These are phyloP conservation scores for Amniculicola lignicola DNA, from an alignment of 495 filamentous ascomycete species.

Conservation along the genomic window DNA sequence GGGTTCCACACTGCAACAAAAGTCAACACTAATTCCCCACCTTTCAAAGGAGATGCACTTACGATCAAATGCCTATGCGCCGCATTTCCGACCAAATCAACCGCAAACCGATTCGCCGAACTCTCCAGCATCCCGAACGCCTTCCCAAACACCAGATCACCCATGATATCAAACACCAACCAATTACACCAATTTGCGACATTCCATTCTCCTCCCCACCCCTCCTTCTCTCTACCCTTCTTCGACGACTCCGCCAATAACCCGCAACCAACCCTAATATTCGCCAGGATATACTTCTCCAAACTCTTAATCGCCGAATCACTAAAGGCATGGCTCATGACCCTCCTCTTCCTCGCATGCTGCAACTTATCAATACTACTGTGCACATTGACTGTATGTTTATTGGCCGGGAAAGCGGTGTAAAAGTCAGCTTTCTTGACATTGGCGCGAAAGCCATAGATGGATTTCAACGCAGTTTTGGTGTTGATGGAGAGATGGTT, in stretches of 20 bases:
- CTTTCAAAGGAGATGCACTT: conserved; percentile 27
- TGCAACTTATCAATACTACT: conserved; percentile 55
- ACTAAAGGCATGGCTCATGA: conserved; percentile 62
- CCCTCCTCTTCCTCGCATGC: conserved; percentile 63
- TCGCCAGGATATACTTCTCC: conserved; percentile 56
- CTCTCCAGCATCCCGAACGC: conserved; percentile 66
- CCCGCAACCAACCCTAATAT: conserved; percentile 30
- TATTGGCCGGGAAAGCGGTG: conserved; percentile 54
- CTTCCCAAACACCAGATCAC: conserved; percentile 67
- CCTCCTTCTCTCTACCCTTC: not conserved
- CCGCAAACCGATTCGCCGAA: conserved; percentile 57
- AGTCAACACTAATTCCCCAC: not conserved
- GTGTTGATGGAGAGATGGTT: conserved; percentile 60
- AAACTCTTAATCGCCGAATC: conserved; percentile 55
- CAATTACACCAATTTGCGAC: conserved; percentile 64
- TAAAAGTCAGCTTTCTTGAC: conserved; percentile 65
- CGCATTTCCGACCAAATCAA: conserved; percentile 54
- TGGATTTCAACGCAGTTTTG: conserved; percentile 54
- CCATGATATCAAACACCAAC: conserved; percentile 70
- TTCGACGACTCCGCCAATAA: conserved; percentile 14
- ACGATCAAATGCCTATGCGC: conserved; percentile 42
- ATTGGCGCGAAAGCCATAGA: conserved; percentile 60
- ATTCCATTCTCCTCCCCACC: conserved; percentile 38
- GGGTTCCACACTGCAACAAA: conserved; percentile 55
- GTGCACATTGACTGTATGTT: conserved; percentile 58